A percentile compares a stretch with the other conserved stretches of the same genome.
These are phyloP conservation scores for Scutellaria galericulata DNA, from an alignment of 257 asterid species.

Conservation along the genomic window DNA sequence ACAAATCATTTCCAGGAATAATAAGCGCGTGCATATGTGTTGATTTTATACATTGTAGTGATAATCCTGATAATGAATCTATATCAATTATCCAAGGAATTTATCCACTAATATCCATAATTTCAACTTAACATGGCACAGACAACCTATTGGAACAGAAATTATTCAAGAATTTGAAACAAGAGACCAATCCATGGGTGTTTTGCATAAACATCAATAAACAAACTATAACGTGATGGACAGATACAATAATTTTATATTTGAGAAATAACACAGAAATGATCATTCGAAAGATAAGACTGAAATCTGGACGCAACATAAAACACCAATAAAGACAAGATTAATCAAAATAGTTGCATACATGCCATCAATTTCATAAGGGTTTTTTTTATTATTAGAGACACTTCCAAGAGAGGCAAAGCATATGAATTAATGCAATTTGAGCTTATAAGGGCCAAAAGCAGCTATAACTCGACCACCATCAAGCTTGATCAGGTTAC, in stretches of 20 bases:
- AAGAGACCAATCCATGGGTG: neutral
- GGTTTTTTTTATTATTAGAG: neutral
- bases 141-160: neutral
- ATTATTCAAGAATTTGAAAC: slow-evolving; percentile 5
- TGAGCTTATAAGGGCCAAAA: slow-evolving; percentile 22
- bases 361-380: neutral
- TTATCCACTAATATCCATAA: neutral
- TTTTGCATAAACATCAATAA: slow-evolving; percentile 11
- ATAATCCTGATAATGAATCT: slow-evolving; percentile 1
- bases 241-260: neutral
- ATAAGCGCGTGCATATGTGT: neutral
- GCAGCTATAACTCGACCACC: slow-evolving; percentile 9
- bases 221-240: neutral
- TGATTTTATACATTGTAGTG: slow-evolving; percentile 5
- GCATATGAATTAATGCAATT: neutral
- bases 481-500: slow-evolving; percentile 6
- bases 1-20: slow-evolving; percentile 23
- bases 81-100: slow-evolving; percentile 16
- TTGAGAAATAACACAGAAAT: neutral
- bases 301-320: slow-evolving; percentile 17
- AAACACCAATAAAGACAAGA: neutral
- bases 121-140: slow-evolving; percentile 1
- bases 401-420: neutral
- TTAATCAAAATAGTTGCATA: slow-evolving; percentile 8
- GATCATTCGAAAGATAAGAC: neutral